Evolutionary conservation across 805 yeast genomes (phyloP), one percentile per base, ranked within the genome.

Genomic region (Candida palmyrensis): DNA sequence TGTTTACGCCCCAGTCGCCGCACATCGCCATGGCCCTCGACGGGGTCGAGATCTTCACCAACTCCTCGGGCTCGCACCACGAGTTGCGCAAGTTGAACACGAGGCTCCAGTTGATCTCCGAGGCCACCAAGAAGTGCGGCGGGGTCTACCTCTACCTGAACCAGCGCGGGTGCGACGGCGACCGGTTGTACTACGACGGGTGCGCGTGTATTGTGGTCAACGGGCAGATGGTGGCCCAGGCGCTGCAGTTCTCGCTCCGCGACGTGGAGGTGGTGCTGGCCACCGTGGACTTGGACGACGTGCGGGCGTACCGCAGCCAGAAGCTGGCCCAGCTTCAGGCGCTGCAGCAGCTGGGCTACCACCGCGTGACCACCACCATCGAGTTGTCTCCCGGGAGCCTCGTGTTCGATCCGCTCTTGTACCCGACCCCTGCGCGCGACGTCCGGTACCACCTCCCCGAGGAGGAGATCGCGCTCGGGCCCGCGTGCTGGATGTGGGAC

Each of bases 401-500:
- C 27, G 66, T 75, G 24, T 83, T 86, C 46, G 76, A 84, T 51
- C 77, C 84, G 14, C 48, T 52, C 0, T 59, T 84, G 8, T 56
- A 49, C 8, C 96, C 96, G 13, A 60, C 92, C 0, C 49, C 51
- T 14, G 49, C 72, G 1, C 53, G 59, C 15, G 66, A 63, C 4
- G 68, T 82, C 27, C 70, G 68, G 24, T 82, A 82, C 48, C 94
- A 84, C 57, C 51, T 66, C 2, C 96, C 98, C 3, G 95, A 89
- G 50, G 97, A 92, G 59, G 99, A 92, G 58, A 90, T 92, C 44
- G 97, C 97, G 1, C 66, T 85, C 27, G 99, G 99, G 0, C 99
- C 99, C 1, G 98, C 99, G 0, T 92, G 98, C 57, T 92, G 99
- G 99, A 59, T 92, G 42, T 92, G 99, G 99, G 99, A 92, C 57